A percentile compares a stretch with the other conserved stretches of the same genome.
phyloP scores from a whole-genome alignment of 2,329 filamentous ascomycete genomes.

The Lachnellula cervina region DNA sequence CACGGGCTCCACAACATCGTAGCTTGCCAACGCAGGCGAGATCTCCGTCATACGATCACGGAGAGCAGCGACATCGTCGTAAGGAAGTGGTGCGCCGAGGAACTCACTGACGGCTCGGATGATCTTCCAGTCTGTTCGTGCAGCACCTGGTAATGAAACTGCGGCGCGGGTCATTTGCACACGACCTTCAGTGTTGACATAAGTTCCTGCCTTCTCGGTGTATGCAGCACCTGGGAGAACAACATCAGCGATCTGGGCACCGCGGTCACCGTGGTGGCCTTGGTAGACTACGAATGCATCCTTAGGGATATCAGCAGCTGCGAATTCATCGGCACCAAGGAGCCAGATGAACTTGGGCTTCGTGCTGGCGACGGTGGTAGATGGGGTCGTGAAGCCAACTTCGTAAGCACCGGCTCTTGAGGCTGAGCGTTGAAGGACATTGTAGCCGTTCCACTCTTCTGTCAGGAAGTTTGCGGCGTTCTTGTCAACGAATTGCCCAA shows the following conservation, averaged over 20 bases:
- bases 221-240: constrained; percentile 92
- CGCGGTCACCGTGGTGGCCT: constrained; percentile 92
- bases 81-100: constrained; percentile 78
- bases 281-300: constrained; percentile 97
- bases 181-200: constrained; percentile 95
- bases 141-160: constrained; percentile 80
- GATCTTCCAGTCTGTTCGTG: constrained; percentile 98
- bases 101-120: constrained; percentile 90
- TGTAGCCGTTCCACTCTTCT: constrained; percentile 94
- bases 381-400: constrained; percentile 88
- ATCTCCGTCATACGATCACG: constrained; percentile 95
- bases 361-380: constrained; percentile 72
- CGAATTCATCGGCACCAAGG: constrained; percentile 88
- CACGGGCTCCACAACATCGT: constrained; percentile 84
- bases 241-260: constrained; percentile 88
- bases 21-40: constrained; percentile 80
- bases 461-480: constrained; percentile 83
- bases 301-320: constrained; percentile 81
- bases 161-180: constrained; percentile 91
- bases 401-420: constrained; percentile 92
- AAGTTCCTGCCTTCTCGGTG: constrained; percentile 94
- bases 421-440: constrained; percentile 88
- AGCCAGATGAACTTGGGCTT: constrained; percentile 96
- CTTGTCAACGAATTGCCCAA: constrained; percentile 90
- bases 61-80: constrained; percentile 85